phyloP scores from a whole-genome alignment of 495 filamentous ascomycete species.

The Tuber magnatum region DNA sequence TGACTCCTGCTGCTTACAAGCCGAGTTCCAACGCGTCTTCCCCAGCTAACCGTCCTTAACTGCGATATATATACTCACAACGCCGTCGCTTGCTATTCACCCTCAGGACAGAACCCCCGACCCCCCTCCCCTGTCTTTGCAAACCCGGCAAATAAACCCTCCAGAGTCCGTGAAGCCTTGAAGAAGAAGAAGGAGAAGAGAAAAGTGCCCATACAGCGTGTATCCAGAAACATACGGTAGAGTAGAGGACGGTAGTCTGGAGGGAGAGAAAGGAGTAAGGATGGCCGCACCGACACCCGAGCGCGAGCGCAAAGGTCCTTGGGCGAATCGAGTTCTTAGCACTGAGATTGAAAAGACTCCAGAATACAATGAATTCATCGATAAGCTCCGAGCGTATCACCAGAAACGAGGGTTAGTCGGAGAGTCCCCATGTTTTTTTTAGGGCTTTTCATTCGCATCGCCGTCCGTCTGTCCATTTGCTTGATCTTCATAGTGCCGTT shows the following conservation, averaged over 20 bases:
- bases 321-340: conserved; percentile 43
- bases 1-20: background rate
- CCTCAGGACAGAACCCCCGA: background rate
- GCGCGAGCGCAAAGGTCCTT: conserved; percentile 39
- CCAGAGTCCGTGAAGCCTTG: background rate
- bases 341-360: conserved; percentile 50
- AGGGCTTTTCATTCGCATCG: background rate
- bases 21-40: conserved; percentile 5
- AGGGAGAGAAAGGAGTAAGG: background rate
- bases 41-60: background rate
- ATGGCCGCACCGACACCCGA: conserved; percentile 33
- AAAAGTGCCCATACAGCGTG: background rate
- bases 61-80: background rate
- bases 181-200: background rate
- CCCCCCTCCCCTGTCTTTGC: background rate
- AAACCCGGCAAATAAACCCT: background rate
- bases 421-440: background rate
- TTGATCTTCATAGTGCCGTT: background rate
- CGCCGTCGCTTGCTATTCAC: background rate
- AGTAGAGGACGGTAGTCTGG: background rate
- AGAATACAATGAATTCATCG: conserved; percentile 65
- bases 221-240: background rate
- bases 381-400: conserved; percentile 58
- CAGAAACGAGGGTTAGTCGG: conserved; percentile 56
- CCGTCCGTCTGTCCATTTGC: background rate